Evolutionary conservation across 257 asterid genomes (phyloP).

Genomic region (Striga asiatica): DNA sequence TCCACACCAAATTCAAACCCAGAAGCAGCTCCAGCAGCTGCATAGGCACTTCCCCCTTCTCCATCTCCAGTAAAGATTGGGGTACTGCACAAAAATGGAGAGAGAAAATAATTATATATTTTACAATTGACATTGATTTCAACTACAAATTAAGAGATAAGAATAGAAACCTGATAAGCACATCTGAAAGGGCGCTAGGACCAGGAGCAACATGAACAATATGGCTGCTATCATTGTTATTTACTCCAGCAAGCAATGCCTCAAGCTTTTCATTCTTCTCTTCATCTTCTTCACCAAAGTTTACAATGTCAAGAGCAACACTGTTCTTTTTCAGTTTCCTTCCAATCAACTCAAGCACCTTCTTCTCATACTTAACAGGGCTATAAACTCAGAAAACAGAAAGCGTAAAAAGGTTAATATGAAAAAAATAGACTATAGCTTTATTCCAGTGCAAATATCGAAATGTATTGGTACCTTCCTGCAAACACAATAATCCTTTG

Average conservation of each 20-base stretch:
- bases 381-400: constrained; percentile 28
- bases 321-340: constrained; percentile 88
- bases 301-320: constrained; percentile 92
- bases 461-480: constrained; percentile 63
- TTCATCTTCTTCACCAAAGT: constrained; percentile 93
- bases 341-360: constrained; percentile 85
- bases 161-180: constrained; percentile 64
- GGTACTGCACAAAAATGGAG: constrained; percentile 39
- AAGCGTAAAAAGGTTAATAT: neutral
- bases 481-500: constrained; percentile 92
- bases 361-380: constrained; percentile 89
- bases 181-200: constrained; percentile 90
- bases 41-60: constrained; percentile 90
- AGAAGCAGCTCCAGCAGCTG: constrained; percentile 80
- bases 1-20: constrained; percentile 97
- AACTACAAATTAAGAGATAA: neutral
- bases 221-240: constrained; percentile 92
- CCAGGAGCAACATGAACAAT: constrained; percentile 90
- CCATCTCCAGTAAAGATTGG: constrained; percentile 97
- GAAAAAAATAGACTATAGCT: neutral
- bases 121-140: neutral
- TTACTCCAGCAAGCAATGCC: constrained; percentile 83
- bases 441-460: neutral
- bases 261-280: constrained; percentile 86
- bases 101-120: neutral